Conservation (phyloP, 225 moss, liverwort and hornwort genomes). For the Physcomitrium patens region DNA sequence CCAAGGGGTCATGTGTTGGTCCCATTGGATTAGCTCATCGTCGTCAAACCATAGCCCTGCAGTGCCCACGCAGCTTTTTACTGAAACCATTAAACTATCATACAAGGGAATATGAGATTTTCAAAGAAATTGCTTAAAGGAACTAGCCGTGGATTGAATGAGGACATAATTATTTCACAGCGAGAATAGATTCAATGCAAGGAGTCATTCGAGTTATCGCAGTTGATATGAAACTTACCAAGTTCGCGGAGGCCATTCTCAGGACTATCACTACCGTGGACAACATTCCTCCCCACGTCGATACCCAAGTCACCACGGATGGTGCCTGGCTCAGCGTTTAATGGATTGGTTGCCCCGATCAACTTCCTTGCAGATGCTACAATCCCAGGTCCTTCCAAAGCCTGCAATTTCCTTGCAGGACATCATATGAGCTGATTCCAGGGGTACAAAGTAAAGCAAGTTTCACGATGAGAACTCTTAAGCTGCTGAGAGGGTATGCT, state of each 20-base stretch:
- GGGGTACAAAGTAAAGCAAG: background rate
- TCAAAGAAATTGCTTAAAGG: background rate
- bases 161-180: too few species aligned
- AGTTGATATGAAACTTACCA: conserved; percentile 35
- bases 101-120: background rate
- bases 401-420: conserved; percentile 38
- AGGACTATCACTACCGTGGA: conserved; percentile 93
- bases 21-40: conserved; percentile 82
- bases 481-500: background rate
- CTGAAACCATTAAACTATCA: conserved; percentile 12
- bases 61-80: background rate
- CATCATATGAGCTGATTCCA: background rate
- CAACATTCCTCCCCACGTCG: conserved; percentile 83
- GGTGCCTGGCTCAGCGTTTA: conserved; percentile 91
- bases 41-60: conserved; percentile 92
- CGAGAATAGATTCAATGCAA: too few species aligned
- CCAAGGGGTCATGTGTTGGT: conserved; percentile 78
- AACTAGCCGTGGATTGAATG: too few species aligned
- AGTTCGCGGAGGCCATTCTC: conserved; percentile 82
- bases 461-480: background rate
- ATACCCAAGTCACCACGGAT: conserved; percentile 92
- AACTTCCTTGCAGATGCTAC: conserved; percentile 93
- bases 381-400: conserved; percentile 94
- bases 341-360: conserved; percentile 93
- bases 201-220: too few species aligned